phyloP scores from a whole-genome alignment of 306 rosid genomes.

The Prunus dulcis region DNA sequence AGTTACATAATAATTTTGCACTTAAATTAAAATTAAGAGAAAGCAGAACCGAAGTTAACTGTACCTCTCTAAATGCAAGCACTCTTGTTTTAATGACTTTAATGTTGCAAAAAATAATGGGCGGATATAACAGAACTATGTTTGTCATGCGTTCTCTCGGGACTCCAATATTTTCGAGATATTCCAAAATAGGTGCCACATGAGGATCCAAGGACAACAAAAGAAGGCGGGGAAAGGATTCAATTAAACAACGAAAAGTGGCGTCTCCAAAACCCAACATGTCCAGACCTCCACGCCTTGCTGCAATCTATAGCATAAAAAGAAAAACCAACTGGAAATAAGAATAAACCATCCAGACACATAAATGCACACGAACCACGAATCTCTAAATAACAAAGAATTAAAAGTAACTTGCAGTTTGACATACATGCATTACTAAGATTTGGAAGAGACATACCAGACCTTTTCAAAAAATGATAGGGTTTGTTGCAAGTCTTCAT shows the following conservation, averaged over 20 bases:
- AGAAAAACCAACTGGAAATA: slow-evolving; percentile 2
- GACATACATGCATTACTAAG: not conserved
- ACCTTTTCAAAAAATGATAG: slow-evolving; percentile 85
- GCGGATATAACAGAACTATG: slow-evolving; percentile 63
- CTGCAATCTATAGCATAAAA: slow-evolving; percentile 55
- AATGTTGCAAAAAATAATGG: slow-evolving; percentile 47
- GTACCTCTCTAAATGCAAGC: slow-evolving; percentile 63
- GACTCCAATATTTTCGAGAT: slow-evolving; percentile 57
- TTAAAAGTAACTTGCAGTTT: not conserved
- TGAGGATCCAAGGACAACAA: slow-evolving; percentile 51
- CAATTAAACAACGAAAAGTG: slow-evolving; percentile 53
- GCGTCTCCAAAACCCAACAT: slow-evolving; percentile 43
- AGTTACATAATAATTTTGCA: not conserved
- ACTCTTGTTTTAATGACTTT: slow-evolving; percentile 53
- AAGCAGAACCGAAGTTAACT: not conserved
- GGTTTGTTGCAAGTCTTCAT: slow-evolving; percentile 75
- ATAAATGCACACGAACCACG: not conserved
- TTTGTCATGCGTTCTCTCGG: slow-evolving; percentile 35
- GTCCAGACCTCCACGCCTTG: slow-evolving; percentile 76
- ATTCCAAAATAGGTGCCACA: slow-evolving; percentile 42
- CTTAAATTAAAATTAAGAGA: not conserved
- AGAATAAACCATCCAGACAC: not conserved
- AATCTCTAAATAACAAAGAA: not conserved
- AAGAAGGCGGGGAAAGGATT: slow-evolving; percentile 75
- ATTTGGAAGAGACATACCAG: slow-evolving; percentile 8